These are phyloP conservation scores for Phyllosticta citribraziliensis DNA, from an alignment of 2,329 filamentous ascomycete species.

Conservation along the genomic window DNA sequence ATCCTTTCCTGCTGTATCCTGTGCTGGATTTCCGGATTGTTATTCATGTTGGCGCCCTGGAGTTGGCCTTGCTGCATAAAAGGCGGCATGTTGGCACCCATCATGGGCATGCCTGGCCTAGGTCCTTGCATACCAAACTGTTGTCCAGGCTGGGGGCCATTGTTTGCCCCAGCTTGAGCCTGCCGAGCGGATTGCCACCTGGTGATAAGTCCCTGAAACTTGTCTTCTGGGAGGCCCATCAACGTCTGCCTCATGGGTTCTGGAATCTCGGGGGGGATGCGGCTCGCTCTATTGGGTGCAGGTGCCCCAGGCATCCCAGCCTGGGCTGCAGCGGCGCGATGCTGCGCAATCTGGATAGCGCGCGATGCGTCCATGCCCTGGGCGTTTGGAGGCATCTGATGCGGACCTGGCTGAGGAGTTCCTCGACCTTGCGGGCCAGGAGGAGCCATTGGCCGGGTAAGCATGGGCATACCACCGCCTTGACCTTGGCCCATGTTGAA, in stretches of 20 bases:
- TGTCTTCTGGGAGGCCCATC: constrained; percentile 24
- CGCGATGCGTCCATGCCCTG: constrained; percentile 19
- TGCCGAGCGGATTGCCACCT: not conserved
- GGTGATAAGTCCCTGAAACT: constrained; percentile 16
- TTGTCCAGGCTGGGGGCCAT: constrained; percentile 18
- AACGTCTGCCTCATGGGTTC: constrained; percentile 22
- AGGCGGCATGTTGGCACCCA: constrained; percentile 18
- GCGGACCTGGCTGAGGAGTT: constrained; percentile 26
- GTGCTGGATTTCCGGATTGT: not conserved
- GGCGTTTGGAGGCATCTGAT: constrained; percentile 23
- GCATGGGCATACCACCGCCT: constrained; percentile 38
- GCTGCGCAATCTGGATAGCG: constrained; percentile 26
- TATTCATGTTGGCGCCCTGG: not conserved
- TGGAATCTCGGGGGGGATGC: constrained; percentile 24
- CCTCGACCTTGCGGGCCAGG: constrained; percentile 32
- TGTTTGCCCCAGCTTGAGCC: not conserved
- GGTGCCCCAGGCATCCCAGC: constrained; percentile 19
- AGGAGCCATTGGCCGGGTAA: constrained; percentile 38
- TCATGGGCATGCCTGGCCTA: constrained; percentile 21
- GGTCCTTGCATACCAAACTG: constrained; percentile 18
- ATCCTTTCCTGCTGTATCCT: constrained; percentile 12
- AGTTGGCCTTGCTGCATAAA: constrained; percentile 21
- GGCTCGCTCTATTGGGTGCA: constrained; percentile 23
- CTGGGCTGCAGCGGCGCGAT: constrained; percentile 20
- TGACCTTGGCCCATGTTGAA: constrained; percentile 33